phyloP scores from a whole-genome alignment of 164 flowering plant species.

The Akebia trifoliata region DNA sequence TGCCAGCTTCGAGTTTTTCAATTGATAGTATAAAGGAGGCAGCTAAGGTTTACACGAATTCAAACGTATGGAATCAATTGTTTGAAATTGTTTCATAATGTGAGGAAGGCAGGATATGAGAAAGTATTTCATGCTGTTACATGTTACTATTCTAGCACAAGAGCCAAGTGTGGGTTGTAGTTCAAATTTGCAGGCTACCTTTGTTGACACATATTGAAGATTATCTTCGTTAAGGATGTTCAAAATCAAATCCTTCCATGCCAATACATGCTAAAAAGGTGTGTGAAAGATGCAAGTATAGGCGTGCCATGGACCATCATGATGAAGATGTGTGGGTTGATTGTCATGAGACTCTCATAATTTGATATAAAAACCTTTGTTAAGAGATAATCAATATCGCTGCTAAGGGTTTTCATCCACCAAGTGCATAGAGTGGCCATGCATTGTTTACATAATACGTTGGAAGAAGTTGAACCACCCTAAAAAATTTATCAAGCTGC shows the following conservation, averaged over 20 bases:
- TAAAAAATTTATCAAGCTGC: neutral
- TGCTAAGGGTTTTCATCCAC: neutral
- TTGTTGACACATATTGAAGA: constrained; percentile 7
- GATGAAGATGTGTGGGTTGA: neutral
- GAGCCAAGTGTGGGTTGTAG: constrained; percentile 6
- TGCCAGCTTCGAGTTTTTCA: neutral
- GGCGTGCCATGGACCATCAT: neutral
- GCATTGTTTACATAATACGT: neutral
- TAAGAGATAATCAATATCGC: constrained; percentile 6
- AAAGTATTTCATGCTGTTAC: neutral
- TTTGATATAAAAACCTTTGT: constrained; percentile 3
- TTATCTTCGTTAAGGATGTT: constrained; percentile 6
- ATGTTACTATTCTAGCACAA: neutral
- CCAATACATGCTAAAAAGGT: constrained; percentile 5
- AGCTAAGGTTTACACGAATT: constrained; percentile 3
- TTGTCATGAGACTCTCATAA: neutral
- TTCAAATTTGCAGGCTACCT: constrained; percentile 5
- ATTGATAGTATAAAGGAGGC: constrained; percentile 1
- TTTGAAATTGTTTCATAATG: neutral
- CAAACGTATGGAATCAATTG: constrained; percentile 1
- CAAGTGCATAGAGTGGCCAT: constrained; percentile 5
- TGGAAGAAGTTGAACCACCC: constrained; percentile 2
- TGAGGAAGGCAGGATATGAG: constrained; percentile 7
- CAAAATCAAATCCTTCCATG: constrained; percentile 11
- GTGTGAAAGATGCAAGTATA: constrained; percentile 11